Base-by-base conservation (phyloP, 495 filamentous ascomycete genomes). In the Penicillium samsonianum region DNA sequence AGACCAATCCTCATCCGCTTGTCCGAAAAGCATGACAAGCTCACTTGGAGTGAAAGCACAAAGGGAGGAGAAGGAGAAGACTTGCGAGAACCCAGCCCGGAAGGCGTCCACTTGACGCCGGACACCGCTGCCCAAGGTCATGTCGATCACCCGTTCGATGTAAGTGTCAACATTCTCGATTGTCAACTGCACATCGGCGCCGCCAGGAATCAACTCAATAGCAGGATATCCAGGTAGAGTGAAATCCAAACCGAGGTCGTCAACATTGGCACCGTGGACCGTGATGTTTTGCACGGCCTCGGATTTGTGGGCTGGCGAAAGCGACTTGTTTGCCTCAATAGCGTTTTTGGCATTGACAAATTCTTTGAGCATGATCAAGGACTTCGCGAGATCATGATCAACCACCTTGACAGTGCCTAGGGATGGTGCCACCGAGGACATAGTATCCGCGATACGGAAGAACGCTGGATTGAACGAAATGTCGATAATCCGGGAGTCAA, bases 401-500 rank as follows among this genome's bases (percentile, higher is more conserved):
- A 99, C 95, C 23, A 87, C 83, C 69, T 90, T 92, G 30, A 98
- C 87, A 2, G 94, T 89, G n/a, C 92, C 94, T 7, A 98, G 80
- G 1, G 93, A 96, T 10, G 94, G 91, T 7, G 87, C 82, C 2
- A 97, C 87, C 2, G 86, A 82, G 16, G 80, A 82, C 16, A 83
- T 80, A 48, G 82, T 86, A 65, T 93, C 87, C 26, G 90, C 90
- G 60, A 96, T 90, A 30, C 94, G 89, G 87, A 99, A 99, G 77
- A 98, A 96, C 3, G 90, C 96, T 5, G 95, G 90, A 65, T 97
- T 99, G 73, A 99, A 95, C 22, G 91, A 96, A 58, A 99, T 87
- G 62, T 99, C 95, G 60, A 98, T 97, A 66, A 99, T 99, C 25
- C 95, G 83, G 0, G 92, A 97, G 71, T 99, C 95, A 43, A 99